Base-by-base conservation (phyloP, 2,329 filamentous ascomycete species). In the Blastomyces parvus region DNA sequence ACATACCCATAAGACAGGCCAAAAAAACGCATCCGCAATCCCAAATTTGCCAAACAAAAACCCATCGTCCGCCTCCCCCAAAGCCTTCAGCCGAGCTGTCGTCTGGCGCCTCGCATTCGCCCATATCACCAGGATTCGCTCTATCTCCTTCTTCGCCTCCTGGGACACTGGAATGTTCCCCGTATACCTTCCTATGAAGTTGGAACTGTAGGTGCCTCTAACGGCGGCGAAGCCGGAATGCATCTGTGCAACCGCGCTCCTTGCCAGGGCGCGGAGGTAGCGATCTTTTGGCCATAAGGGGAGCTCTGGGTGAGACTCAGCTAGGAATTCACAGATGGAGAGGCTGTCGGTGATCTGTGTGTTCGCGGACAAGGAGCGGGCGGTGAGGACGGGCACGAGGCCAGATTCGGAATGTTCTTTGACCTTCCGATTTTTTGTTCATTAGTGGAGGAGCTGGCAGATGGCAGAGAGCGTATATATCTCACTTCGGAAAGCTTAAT, bases 21-120 rank as follows among this genome's bases (percentile, higher is more conserved):
- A 76, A 61, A 72, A 77, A 58, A 76, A 74, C 0, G 74, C 69
- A 71, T 77, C 74, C 6, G 70, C 74, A 64, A 76, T 75, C 53
- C 73, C 71, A 64, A 76, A 76, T 25, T 64, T 64, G 1, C 74
- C 74, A 67, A 72, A 76, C 66, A 76, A 64, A 63, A 75, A 76
- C 1, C 71, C 70, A n/a, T 75, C 69, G 63, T 76, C 72, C 6
- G 44, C 64, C 13, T 27, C 38, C 0, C 69, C 69, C 13, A 74
- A 57, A 17, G 63, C 62, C 19, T 59, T 66, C 46, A 74, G 64
- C 4, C 70, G 65, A 42, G 67, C 65, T 44, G 64, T 68, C 0
- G 72, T 71, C 6, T 53, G 62, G 63, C 67, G 66, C 2, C 73
- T 62, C 44, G 70, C 64, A 6, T 67, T 61, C 50, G 70, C 68